phyloP scores from a whole-genome alignment of 2,329 filamentous ascomycete genomes.

The Alternaria alternata region DNA sequence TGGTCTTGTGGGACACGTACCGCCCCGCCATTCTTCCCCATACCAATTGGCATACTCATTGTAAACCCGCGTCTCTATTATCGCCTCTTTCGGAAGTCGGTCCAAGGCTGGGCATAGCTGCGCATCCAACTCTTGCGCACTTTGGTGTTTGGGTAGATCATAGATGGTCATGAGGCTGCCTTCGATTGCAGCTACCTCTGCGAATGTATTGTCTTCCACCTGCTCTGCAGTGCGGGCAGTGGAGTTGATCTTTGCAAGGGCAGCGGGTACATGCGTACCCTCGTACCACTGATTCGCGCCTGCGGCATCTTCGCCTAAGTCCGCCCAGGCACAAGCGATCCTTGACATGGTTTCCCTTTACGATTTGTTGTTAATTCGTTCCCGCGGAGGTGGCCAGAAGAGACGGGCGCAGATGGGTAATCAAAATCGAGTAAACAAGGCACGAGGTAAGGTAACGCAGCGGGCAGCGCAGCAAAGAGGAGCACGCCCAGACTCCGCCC shows the following conservation, averaged over 20 bases:
- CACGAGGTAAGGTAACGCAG: constrained; percentile 5
- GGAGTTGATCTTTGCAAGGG: constrained; percentile 14
- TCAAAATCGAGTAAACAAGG: not conserved
- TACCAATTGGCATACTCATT: constrained; percentile 14
- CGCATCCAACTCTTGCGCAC: constrained; percentile 16
- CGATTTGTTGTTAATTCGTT: not conserved
- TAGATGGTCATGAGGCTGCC: constrained; percentile 22
- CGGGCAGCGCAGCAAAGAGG: constrained; percentile 4
- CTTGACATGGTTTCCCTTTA: constrained; percentile 17
- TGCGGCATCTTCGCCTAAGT: constrained; percentile 15
- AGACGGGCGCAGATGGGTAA: not conserved
- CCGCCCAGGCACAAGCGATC: constrained; percentile 22
- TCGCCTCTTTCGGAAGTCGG: constrained; percentile 13
- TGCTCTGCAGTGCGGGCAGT: constrained; percentile 16
- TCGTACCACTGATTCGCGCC: constrained; percentile 19
- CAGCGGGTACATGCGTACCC: constrained; percentile 16
- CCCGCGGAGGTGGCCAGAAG: not conserved
- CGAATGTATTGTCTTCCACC: constrained; percentile 21
- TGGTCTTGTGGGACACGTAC: constrained; percentile 8
- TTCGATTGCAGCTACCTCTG: constrained; percentile 18
- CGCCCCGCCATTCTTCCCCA: constrained; percentile 21
- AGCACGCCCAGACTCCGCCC: constrained; percentile 11
- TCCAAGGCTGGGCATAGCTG: constrained; percentile 9
- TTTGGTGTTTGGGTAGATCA: constrained; percentile 14
- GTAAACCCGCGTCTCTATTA: constrained; percentile 18